Conservation (phyloP, 164 flowering plant species). For the Hamamelis virginiana region DNA sequence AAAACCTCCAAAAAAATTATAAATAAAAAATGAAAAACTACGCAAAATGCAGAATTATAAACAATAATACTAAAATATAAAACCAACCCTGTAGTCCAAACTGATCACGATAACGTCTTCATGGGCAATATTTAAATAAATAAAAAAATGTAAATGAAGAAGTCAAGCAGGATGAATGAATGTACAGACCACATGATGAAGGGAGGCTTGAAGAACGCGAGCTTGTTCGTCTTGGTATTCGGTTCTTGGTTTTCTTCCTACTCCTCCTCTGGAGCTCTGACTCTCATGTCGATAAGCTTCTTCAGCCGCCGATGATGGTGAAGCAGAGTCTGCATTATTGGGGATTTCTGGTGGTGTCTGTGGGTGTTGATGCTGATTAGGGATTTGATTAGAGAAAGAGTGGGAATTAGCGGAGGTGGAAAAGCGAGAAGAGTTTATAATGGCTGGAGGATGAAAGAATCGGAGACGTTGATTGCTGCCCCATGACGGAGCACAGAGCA, state of each 20-base stretch:
- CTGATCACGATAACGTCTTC: not conserved
- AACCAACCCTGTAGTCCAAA: not conserved
- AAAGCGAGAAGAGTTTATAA: slow-evolving; percentile 12
- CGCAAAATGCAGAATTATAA: not conserved
- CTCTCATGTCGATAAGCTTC: slow-evolving; percentile 17
- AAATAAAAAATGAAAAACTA: not conserved
- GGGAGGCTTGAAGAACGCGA: slow-evolving; percentile 80
- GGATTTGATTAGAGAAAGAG: slow-evolving; percentile 18
- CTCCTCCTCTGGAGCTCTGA: slow-evolving; percentile 9
- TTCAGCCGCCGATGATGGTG: slow-evolving; percentile 17
- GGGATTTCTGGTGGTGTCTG: slow-evolving; percentile 12
- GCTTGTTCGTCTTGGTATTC: slow-evolving; percentile 73
- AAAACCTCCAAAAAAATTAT: too few species aligned
- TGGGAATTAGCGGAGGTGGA: slow-evolving; percentile 20
- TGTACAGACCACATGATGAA: slow-evolving; percentile 66
- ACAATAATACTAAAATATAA: not conserved
- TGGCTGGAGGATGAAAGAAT: not conserved
- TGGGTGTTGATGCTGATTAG: not conserved
- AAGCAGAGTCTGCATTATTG: slow-evolving; percentile 10
- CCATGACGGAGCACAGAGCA: slow-evolving; percentile 6
- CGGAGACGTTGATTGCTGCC: slow-evolving; percentile 1
- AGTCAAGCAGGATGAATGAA: not conserved
- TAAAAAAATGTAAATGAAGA: not conserved
- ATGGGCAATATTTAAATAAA: not conserved
- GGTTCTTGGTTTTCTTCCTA: slow-evolving; percentile 8